Evolutionary conservation across 2,329 filamentous ascomycete genomes (phyloP), one percentile per base, ranked within the genome.

Genomic region (Drechslerella coelobrocha): DNA sequence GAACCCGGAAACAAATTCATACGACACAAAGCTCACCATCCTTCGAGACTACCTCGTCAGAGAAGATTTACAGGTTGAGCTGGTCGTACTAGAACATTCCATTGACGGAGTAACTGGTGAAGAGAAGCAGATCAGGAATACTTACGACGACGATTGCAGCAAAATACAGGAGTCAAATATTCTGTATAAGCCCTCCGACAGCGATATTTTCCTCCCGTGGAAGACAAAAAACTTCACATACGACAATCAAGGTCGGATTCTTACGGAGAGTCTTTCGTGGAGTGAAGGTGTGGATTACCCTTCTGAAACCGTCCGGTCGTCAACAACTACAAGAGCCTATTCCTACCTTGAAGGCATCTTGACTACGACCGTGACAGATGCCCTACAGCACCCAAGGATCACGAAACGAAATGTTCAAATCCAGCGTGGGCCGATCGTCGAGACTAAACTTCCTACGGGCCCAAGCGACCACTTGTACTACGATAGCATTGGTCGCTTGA

Each of bases 251-350:
- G 57, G 57, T 4, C 8, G 57, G 4, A 9, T 34, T 10, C 14
- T 21, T 8, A 6, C 24, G 10, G 54, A 59, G 14, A 27, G 21
- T 1, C 7, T 26, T 6, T 7, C 37, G 1, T 59, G 54, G 54
- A 59, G 39, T 19, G 14, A n/a, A 2, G 54, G 57, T 19, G 34
- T 17, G 12, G 21, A 10, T 23, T 21, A 14, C 24, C 57, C 57
- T 1, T 21, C 19, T 5, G 31, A 37, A 7, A 10, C 47, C 21
- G 24, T 59, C 12, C n/a, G n/a, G n/a, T n/a, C n/a, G n/a, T n/a
- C n/a, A n/a, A n/a, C n/a, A n/a, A n/a, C n/a, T n/a, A 1, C 1
- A 8, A 19, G 14, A n/a, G n/a, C n/a, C n/a, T n/a, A n/a, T n/a
- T n/a, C n/a, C n/a, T n/a, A n/a, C n/a, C n/a, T n/a, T n/a, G n/a